A percentile compares a stretch with the other conserved stretches of the same genome.
Evolutionary conservation across 2,329 filamentous ascomycete genomes (phyloP).

Genomic region (Pestalotiopsis sp.): DNA sequence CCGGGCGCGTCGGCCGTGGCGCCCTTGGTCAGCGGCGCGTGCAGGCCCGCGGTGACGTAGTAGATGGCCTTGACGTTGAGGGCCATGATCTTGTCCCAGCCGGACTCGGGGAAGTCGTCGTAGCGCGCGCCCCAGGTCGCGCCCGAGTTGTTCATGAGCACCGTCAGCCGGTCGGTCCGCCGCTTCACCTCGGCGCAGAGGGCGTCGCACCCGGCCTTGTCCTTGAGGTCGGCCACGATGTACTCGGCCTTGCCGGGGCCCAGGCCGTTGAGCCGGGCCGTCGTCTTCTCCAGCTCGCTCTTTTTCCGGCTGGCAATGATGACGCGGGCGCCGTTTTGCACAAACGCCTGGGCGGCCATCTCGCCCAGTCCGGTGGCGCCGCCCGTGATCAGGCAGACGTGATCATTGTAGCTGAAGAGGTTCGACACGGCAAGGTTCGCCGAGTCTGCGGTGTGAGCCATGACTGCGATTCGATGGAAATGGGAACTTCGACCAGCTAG

Average conservation of each 20-base stretch:
- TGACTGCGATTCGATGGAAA: not conserved
- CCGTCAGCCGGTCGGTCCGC: conserved; percentile 11
- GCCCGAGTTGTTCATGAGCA: conserved; percentile 17
- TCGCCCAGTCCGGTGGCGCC: conserved; percentile 17
- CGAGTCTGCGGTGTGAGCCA: conserved; percentile 9
- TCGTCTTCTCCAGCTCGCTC: conserved; percentile 13
- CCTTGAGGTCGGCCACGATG: conserved; percentile 16
- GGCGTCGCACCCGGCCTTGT: conserved; percentile 15
- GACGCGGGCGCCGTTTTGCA: conserved; percentile 17
- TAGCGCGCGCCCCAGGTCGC: conserved; percentile 16
- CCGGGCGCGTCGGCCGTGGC: conserved; percentile 12
- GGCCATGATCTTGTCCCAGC: conserved; percentile 18
- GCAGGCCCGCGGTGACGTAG: conserved; percentile 16
- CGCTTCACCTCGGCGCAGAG: conserved; percentile 11
- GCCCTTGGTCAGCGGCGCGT: conserved; percentile 12
- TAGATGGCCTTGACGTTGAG: conserved; percentile 16
- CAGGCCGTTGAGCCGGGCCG: conserved; percentile 12
- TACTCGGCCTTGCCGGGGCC: conserved; percentile 15
- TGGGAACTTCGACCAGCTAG: not conserved
- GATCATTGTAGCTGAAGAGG: conserved; percentile 9
- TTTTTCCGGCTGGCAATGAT: conserved; percentile 17
- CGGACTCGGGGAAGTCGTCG: conserved; percentile 17
- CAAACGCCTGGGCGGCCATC: conserved; percentile 16
- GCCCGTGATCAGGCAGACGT: conserved; percentile 13
- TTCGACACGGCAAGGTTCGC: conserved; percentile 12